These are phyloP conservation scores for Naganishia vaughanmartiniae DNA, from an alignment of 768 basidiomycete genomes.

Conservation along the genomic window DNA sequence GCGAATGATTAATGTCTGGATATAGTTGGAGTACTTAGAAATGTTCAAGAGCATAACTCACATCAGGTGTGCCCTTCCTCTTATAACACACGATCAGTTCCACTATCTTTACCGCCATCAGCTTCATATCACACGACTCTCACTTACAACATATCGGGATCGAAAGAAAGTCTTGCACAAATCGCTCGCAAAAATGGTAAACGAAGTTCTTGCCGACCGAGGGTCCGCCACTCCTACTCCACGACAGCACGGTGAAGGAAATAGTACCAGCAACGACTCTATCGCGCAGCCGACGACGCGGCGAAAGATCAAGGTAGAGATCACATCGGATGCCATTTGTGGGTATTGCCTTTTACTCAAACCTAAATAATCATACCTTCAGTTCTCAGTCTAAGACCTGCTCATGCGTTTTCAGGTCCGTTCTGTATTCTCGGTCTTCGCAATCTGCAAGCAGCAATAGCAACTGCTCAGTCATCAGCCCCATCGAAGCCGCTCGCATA, in stretches of 20 bases:
- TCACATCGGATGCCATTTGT: slow-evolving; percentile 42
- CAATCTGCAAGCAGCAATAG: slow-evolving; percentile 31
- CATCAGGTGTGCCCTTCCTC: background rate
- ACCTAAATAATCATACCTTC: background rate
- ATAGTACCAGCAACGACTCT: background rate
- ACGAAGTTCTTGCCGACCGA: slow-evolving; percentile 1
- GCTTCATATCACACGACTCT: background rate
- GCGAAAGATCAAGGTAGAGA: slow-evolving; percentile 35
- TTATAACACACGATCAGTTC: too few relatives aligned
- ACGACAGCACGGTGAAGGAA: slow-evolving; percentile 1
- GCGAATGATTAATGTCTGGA: background rate
- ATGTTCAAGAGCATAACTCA: too few relatives aligned
- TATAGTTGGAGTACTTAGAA: background rate
- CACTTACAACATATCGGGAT: background rate
- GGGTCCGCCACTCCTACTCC: slow-evolving; percentile 8
- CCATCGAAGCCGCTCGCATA: slow-evolving; percentile 43
- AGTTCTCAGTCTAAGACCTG: background rate
- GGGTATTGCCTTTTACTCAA: background rate
- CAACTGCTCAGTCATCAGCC: slow-evolving; percentile 38
- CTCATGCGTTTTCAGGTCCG: slow-evolving; percentile 26
- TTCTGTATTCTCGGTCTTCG: slow-evolving; percentile 41
- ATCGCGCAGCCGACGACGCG: background rate
- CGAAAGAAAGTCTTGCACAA: background rate
- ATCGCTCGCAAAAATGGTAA: background rate
- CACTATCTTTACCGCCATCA: background rate